These are phyloP conservation scores for Phytopythium kandeliae DNA, from an alignment of 352 stramenopile species.

Conservation along the genomic window DNA sequence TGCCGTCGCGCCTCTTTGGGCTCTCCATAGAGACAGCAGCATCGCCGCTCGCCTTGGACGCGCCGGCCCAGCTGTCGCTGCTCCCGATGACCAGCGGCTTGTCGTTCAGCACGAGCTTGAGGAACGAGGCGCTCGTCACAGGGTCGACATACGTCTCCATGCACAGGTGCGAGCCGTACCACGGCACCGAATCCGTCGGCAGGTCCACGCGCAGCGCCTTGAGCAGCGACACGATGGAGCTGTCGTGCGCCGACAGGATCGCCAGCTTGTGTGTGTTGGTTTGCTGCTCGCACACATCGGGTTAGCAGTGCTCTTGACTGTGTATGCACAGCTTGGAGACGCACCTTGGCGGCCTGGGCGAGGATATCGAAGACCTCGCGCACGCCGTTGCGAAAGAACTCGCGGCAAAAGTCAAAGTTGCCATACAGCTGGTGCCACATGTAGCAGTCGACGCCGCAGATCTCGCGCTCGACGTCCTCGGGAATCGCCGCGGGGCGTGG, in stretches of 20 bases:
- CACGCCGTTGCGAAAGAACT: constrained; percentile 11
- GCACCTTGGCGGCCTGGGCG: constrained; percentile 6
- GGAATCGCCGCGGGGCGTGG: constrained; percentile 12
- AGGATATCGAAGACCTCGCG: constrained; percentile 10
- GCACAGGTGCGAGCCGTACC: constrained; percentile 12
- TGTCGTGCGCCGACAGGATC: constrained; percentile 24
- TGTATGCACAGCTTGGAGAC: not conserved
- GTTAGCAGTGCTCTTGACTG: not conserved
- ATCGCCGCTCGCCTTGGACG: not conserved
- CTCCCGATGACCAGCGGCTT: constrained; percentile 4
- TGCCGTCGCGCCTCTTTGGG: constrained; percentile 11
- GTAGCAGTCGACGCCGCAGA: constrained; percentile 13
- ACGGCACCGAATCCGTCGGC: constrained; percentile 6
- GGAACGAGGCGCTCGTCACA: not conserved
- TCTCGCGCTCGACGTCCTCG: constrained; percentile 10
- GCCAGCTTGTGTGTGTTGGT: constrained; percentile 13
- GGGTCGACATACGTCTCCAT: constrained; percentile 11
- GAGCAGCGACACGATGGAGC: constrained; percentile 17
- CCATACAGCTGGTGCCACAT: constrained; percentile 25
- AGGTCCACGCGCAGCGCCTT: constrained; percentile 16
- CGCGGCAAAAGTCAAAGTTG: constrained; percentile 11
- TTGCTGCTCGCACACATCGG: not conserved
- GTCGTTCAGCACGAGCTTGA: constrained; percentile 7
- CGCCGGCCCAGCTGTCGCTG: constrained; percentile 1
- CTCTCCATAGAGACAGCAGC: not conserved